These are phyloP conservation scores for Ilex aquifolium DNA, from an alignment of 257 asterid species.

Conservation along the genomic window DNA sequence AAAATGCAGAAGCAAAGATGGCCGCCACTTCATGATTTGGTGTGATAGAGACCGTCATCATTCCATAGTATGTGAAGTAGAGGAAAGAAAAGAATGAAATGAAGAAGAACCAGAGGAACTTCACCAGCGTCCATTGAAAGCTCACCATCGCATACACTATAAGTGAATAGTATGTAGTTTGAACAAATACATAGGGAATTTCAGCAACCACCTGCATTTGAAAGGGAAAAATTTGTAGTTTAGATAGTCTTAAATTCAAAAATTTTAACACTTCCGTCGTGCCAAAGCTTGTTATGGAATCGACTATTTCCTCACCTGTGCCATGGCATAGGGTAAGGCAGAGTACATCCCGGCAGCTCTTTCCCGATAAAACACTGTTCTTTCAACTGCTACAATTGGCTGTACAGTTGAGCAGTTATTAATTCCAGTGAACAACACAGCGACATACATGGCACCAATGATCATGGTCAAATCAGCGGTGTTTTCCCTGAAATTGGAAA, in stretches of 20 bases:
- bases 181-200: constrained; percentile 61
- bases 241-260: too few species aligned
- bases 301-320: constrained; percentile 40
- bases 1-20: constrained; percentile 70
- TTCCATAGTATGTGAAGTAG: constrained; percentile 82
- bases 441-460: constrained; percentile 72
- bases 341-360: constrained; percentile 86
- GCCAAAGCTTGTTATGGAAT: too few species aligned
- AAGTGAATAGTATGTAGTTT: constrained; percentile 50
- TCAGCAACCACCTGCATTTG: constrained; percentile 46
- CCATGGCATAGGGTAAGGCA: constrained; percentile 75
- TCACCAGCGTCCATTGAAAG: constrained; percentile 69
- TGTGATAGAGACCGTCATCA: constrained; percentile 80
- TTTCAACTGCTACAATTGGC: constrained; percentile 65
- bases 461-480: constrained; percentile 54
- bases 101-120: constrained; percentile 81
- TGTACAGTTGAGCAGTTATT: constrained; percentile 73
- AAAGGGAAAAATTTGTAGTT: not conserved
- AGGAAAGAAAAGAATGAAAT: constrained; percentile 66
- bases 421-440: constrained; percentile 65
- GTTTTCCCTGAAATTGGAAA: constrained; percentile 28
- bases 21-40: constrained; percentile 82
- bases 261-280: too few species aligned
- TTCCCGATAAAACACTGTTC: constrained; percentile 71
- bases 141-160: constrained; percentile 77